Evolutionary conservation across 2,329 filamentous ascomycete species (phyloP), one percentile per base, ranked within the genome.

Genomic region (Beauveria pseudobassiana): DNA sequence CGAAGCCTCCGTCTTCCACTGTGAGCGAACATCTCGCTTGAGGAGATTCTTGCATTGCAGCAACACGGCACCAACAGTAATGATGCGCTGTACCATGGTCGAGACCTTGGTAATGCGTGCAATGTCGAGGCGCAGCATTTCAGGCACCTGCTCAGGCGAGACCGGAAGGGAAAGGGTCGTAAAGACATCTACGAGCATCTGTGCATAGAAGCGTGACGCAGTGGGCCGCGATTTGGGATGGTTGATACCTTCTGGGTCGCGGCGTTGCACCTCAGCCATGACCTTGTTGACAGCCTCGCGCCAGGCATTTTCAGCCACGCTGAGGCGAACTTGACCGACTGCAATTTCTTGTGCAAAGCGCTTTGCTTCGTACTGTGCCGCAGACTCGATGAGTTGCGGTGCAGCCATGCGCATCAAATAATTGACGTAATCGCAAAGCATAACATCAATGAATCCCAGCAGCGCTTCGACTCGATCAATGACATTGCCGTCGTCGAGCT

Each of bases 31-130:
- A 69, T 93, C 90, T 18, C 90, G 85, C 74, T 92, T 93, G 38
- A 95, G 81, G 8, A 93, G 78, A 67, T 92, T 93, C 77, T 95
- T 95, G 73, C 87, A 88, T 57, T 91, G 91, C 16, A 93, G 76
- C 30, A 93, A 77, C 53, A 93, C 87, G 0, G 89, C 87, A 1
- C 88, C 89, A 3, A 88, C 83, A 1, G 88, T 89, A 24, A 90
- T 83, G 67, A 93, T 87, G 50, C 85, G 82, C 51, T 75, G 74
- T 0, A 76, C 68, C 65, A 67, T 74, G 22, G 65, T 69, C 0
- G 76, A 77, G 10, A 78, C 69, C 40, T 74, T 66, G 43, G 67
- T 73, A 48, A 91, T 82, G 18, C 90, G 87, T 59, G 80, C 82
- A 46, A 78, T 71, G 67, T 95, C 90, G 1, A 93, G 81, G 16